A percentile compares a stretch with the other conserved stretches of the same genome.
These are phyloP conservation scores for Madurella mycetomatis DNA, from an alignment of 2,329 filamentous ascomycete species.

Conservation along the genomic window DNA sequence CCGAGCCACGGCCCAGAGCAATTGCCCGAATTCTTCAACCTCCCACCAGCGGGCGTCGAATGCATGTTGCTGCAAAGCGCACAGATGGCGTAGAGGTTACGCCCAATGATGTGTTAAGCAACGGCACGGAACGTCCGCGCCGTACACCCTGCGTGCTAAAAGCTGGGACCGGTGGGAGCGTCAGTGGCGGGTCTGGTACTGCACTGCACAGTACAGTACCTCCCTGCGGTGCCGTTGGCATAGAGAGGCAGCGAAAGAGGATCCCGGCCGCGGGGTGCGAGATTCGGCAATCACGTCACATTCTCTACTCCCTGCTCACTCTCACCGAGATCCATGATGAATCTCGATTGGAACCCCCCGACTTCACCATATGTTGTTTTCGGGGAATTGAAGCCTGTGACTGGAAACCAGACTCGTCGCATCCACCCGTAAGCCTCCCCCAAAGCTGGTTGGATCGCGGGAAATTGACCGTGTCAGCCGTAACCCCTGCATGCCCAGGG, in stretches of 20 bases:
- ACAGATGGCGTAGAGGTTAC: neutral
- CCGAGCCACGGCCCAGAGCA: too few relatives aligned
- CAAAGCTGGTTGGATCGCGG: constrained; percentile 16
- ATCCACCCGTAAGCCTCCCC: constrained; percentile 5
- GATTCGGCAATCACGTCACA: too few relatives aligned
- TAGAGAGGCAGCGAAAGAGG: too few relatives aligned
- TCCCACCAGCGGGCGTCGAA: neutral
- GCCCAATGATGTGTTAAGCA: neutral
- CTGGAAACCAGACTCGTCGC: constrained; percentile 5
- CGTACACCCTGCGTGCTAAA: neutral
- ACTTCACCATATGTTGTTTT: too few relatives aligned
- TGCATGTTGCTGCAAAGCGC: neutral
- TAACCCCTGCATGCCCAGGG: constrained; percentile 14
- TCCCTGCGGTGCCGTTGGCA: too few relatives aligned
- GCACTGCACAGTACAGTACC: too few relatives aligned
- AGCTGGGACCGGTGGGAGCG: neutral
- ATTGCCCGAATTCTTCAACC: neutral
- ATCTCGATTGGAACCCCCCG: neutral
- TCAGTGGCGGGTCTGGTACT: too few relatives aligned
- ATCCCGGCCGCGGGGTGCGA: too few relatives aligned
- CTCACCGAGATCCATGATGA: neutral
- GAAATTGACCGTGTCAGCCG: constrained; percentile 16
- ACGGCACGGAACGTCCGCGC: neutral
- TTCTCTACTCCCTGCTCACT: neutral
- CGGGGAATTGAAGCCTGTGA: neutral